phyloP scores from a whole-genome alignment of 805 yeast species.

The Monosporozyma servazzii region DNA sequence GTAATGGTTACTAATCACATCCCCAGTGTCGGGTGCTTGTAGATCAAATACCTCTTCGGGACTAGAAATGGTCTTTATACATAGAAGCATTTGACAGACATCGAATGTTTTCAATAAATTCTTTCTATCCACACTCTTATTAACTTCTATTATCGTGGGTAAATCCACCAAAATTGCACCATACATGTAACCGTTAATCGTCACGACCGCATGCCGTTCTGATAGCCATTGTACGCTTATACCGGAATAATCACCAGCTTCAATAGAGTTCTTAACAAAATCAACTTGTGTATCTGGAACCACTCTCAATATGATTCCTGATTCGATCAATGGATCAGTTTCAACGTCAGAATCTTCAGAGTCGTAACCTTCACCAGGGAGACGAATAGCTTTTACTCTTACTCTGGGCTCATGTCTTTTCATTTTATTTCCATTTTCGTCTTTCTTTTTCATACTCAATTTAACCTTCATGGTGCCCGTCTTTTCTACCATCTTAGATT shows the following conservation, averaged over 20 bases:
- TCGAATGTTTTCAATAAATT: constrained; percentile 83
- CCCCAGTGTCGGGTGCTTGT: constrained; percentile 36
- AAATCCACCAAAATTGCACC: constrained; percentile 82
- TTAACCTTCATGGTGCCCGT: constrained; percentile 16
- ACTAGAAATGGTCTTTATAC: constrained; percentile 44
- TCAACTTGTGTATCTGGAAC: constrained; percentile 45
- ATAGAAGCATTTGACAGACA: constrained; percentile 74
- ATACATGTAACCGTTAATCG: constrained; percentile 58
- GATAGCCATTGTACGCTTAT: constrained; percentile 78
- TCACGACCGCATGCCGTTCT: constrained; percentile 65
- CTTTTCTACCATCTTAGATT: background rate
- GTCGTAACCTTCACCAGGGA: constrained; percentile 93
- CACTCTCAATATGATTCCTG: constrained; percentile 72
- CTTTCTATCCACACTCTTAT: constrained; percentile 77
- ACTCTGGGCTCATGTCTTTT: constrained; percentile 35
- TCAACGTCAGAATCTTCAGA: constrained; percentile 94
- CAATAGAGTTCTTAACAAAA: constrained; percentile 65
- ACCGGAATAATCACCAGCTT: constrained; percentile 63
- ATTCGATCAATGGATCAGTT: constrained; percentile 88
- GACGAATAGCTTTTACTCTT: constrained; percentile 49
- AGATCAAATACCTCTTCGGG: constrained; percentile 41
- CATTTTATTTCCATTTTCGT: constrained; percentile 4
- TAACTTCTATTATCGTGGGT: constrained; percentile 81
- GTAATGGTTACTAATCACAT: constrained; percentile 28
- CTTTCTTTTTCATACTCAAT: constrained; percentile 21